Conservation (phyloP, 2,329 filamentous ascomycete genomes). For the Botrytis aclada region DNA sequence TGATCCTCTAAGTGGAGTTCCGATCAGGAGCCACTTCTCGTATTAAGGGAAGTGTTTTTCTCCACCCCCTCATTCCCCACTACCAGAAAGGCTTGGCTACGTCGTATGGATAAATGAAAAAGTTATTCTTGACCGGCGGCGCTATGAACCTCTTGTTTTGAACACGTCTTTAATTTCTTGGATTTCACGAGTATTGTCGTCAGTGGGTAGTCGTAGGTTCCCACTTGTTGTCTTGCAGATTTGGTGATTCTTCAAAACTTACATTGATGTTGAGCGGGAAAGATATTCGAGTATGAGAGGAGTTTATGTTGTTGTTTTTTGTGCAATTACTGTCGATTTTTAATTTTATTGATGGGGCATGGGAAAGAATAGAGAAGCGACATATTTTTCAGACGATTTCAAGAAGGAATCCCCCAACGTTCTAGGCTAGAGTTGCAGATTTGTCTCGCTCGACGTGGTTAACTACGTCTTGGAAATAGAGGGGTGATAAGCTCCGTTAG, state of each 20-base stretch:
- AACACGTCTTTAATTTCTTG: neutral
- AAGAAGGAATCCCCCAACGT: neutral
- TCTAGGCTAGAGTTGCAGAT: neutral
- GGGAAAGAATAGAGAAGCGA: neutral
- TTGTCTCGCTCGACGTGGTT: neutral
- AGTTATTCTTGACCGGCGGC: neutral
- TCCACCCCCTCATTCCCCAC: conserved; percentile 2
- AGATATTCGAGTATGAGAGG: neutral
- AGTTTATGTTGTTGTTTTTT: neutral
- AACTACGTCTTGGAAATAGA: too few species aligned
- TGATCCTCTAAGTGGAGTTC: neutral
- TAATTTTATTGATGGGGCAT: neutral
- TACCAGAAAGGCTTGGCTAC: neutral
- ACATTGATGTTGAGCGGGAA: neutral
- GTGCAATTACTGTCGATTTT: neutral
- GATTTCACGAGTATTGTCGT: neutral
- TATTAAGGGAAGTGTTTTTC: neutral
- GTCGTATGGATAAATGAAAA: neutral
- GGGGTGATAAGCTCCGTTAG: neutral
- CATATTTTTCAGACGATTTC: neutral
- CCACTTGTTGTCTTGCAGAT: neutral
- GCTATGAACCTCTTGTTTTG: neutral
- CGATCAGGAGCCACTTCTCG: neutral
- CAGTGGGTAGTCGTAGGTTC: neutral
- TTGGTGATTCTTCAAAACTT: neutral